Base-by-base conservation (phyloP, 306 rosid species). In the Vigna unguiculata region DNA sequence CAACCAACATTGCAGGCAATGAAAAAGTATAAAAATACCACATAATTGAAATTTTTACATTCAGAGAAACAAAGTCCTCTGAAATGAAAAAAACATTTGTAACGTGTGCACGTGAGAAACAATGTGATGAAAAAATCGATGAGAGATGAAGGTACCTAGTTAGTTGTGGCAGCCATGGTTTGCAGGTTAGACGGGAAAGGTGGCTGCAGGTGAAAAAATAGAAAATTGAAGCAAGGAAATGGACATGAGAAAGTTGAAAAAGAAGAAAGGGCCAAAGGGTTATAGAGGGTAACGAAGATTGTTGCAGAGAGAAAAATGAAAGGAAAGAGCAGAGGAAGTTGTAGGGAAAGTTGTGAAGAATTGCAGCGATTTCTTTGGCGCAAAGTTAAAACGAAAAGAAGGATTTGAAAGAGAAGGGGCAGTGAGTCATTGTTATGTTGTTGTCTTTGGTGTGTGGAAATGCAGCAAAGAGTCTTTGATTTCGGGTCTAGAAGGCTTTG, bases 381-480 rank as follows among this genome's bases (percentile, higher is more conserved):
- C 80, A 71, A 78, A 80, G 80, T 41, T 61, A 51, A 22, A 78
- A 49, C 59, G 10, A 59, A 71, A 70, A 19, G 9, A 30, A 49
- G 78, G 69, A 74, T 30, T 61, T 52, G 32, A 74, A 30, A 25
- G 83, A 80, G 69, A n/a, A 5, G 9, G 30, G 34, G 22, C 0
- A 8, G 32, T 62, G 14, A 4, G 65, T 24, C 16, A 57, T 17
- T 41, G 12, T 41, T 41, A 9, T 41, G 47, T 41, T 41, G 47
- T 41, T 41, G 20, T 38, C 32, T 55, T 9, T 62, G 68, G 19
- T 28, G 48, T 20, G 62, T 69, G 30, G 59, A 82, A 75, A 28
- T 49, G 64, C 17, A 54, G 46, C 4, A 62, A 40, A 49, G 53
- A 41, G 78, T 74, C 74, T 76, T 84, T 61, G 4, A 32, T 80